Base-by-base conservation (phyloP, 805 yeast genomes). In the Sugiyamaella smithiae region DNA sequence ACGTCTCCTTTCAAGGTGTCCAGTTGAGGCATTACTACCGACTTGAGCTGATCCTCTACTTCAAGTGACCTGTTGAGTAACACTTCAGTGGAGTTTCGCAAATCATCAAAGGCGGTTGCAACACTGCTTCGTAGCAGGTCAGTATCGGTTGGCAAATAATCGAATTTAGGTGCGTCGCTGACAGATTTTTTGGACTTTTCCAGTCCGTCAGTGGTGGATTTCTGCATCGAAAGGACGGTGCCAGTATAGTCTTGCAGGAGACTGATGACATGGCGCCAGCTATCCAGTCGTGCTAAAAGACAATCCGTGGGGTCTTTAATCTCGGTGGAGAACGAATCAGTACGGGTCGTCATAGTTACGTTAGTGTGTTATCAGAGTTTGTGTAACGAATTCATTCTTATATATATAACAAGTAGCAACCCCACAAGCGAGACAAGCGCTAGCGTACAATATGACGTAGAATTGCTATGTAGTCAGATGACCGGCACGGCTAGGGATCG, bases 11-110 rank as follows among this genome's bases (percentile, higher is more conserved):
- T 56, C 14, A 74, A 59, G 22, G 67, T 64, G 41, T 71, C 75
- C 43, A 78, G 60, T 44, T 69, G 73, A 5, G 81, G 80, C 9
- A 72, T 45, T 9, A 75, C 65, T 22, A 68, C 64, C 5, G 63
- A 43, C 53, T 62, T 66, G 51, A 74, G 58, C 45, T 69, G 58
- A 31, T 56, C 59, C 52, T 72, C 77, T n/a, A 71, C 64, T 38
- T 74, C 74, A 3, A 48, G 46, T 7, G 74, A 64, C 37, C 68
- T 62, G 43, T 61, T 65, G 45, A 67, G 56, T 25, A 71, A 55
- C 9, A 49, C 52, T 29, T 72, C 74, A 25, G 66, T 56, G 44
- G 57, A 52, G 17, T 53, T 45, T 23, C 71, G 63, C 49, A 71
- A 43, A 29, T 54, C 48, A 33, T 54, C 48, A 57, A 70, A 71